Base-by-base conservation (phyloP, 1,284 basidiomycete genomes). In the Athelia psychrophila region DNA sequence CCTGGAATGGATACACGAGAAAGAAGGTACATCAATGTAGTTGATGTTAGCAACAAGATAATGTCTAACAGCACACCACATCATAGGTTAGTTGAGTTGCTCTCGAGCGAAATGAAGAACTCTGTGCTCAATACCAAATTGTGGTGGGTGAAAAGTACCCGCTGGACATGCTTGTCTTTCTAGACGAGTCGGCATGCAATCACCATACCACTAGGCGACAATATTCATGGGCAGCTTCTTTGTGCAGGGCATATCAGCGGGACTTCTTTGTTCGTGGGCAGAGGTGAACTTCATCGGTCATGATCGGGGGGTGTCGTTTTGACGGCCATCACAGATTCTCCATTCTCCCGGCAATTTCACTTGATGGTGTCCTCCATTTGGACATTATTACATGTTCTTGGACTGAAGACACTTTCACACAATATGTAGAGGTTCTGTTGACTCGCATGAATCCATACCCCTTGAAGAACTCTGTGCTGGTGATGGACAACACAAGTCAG, bases 381-480 rank as follows among this genome's bases (percentile, higher is more conserved):
- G 54, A 71, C 15, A 64, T 74, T 24, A 35, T 64, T 32, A 50
- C 52, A 5, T 49, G 56, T 4, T 63, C 70, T 9, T 67, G 53
- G 25, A 62, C 49, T 24, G 52, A 36, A 0, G 56, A 42, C 1
- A 35, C 48, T 1, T 72, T 72, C 50, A 12, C 32, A 9, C 23
- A 54, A 0, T 75, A 68, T 46, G 59, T 75, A 16, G 51, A 63
- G 0, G 44, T 35, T 0, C 48, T 73, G 0, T 57, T 75, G 0
- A 54, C 63, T 6, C 30, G 57, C 0, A 76, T 74, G 72, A 56
- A 70, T 6, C 69, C 68, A 5, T 74, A 56, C 50, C 72, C 70
- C 2, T 44, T 22, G 3, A 51, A 52, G 5, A 68, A 72, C 35
- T 70, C 67, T 9, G 69, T 73, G 1, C 30, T 73, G 24, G 57